Conservation (phyloP, 2,329 filamentous ascomycete genomes). For the Penicillium palitans region DNA sequence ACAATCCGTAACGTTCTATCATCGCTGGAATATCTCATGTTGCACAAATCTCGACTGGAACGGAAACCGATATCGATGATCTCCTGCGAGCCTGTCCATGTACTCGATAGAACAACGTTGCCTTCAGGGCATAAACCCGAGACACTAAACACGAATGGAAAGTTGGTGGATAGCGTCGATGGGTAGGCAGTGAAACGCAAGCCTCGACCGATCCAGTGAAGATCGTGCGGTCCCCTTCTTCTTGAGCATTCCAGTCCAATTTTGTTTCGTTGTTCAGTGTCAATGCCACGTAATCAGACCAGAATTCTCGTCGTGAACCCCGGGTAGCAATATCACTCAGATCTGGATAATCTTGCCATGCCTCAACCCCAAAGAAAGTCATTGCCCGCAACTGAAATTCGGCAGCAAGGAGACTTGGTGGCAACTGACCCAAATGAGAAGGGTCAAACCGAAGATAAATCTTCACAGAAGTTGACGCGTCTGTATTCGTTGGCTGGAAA, state of each 20-base stretch:
- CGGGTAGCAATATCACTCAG: conserved; percentile 4
- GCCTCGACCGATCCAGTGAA: conserved; percentile 9
- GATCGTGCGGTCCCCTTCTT: neutral
- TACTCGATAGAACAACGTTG: conserved; percentile 1
- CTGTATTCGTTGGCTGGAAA: neutral
- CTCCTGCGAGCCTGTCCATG: neutral
- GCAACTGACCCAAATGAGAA: neutral
- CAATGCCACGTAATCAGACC: conserved; percentile 6
- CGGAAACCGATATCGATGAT: neutral
- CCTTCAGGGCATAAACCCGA: conserved; percentile 16
- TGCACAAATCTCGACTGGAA: conserved; percentile 3
- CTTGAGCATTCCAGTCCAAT: neutral
- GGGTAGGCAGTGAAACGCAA: conserved; percentile 1
- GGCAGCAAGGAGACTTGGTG: conserved; percentile 7
- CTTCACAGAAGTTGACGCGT: neutral
- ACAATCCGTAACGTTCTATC: neutral
- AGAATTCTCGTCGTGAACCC: conserved; percentile 9
- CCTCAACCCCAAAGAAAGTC: conserved; percentile 16
- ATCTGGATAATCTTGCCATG: conserved; percentile 18
- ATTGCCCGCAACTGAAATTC: conserved; percentile 14
- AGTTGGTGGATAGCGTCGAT: conserved; percentile 8
- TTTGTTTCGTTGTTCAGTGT: neutral
- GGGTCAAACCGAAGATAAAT: conserved; percentile 14
- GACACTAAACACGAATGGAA: conserved; percentile 23
- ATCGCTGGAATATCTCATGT: neutral